phyloP scores from a whole-genome alignment of 2,329 filamentous ascomycete species.

The Neurospora crassa region DNA sequence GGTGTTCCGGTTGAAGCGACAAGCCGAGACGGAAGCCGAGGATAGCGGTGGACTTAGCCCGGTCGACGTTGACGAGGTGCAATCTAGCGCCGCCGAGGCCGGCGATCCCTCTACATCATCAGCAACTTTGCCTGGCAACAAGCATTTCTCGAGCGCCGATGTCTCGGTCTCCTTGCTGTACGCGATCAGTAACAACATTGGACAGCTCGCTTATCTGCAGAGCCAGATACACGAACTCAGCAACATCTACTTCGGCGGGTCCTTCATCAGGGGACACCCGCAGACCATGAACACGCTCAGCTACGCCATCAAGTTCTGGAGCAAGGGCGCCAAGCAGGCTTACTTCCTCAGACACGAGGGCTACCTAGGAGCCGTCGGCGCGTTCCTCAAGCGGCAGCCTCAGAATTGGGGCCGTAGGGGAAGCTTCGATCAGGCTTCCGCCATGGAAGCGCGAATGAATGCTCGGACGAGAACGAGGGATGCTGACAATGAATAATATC shows the following conservation, averaged over 20 bases:
- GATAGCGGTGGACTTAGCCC: conserved; percentile 48
- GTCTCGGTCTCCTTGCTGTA: conserved; percentile 87
- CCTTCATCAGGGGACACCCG: conserved; percentile 89
- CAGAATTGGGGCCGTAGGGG: conserved; percentile 81
- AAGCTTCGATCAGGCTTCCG: conserved; percentile 50
- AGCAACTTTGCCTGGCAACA: conserved; percentile 20
- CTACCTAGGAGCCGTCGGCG: conserved; percentile 87
- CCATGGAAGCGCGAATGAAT: conserved; percentile 21
- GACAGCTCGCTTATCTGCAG: conserved; percentile 95
- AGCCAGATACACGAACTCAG: conserved; percentile 86
- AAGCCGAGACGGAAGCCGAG: conserved; percentile 70
- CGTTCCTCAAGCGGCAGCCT: conserved; percentile 86
- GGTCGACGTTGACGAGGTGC: background rate
- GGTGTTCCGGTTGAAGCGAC: conserved; percentile 84
- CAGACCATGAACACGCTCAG: conserved; percentile 97
- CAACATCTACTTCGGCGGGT: conserved; percentile 95
- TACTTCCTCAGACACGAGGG: conserved; percentile 95
- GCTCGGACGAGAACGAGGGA: conserved; percentile 5
- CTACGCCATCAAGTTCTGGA: conserved; percentile 96
- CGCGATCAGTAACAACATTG: conserved; percentile 95
- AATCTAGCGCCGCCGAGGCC: conserved; percentile 2
- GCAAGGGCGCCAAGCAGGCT: conserved; percentile 83
- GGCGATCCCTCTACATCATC: background rate
- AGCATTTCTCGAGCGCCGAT: conserved; percentile 67
- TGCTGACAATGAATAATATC: background rate